Evolutionary conservation across 2,329 filamentous ascomycete species (phyloP).

Genomic region (Ophiostoma sp.): DNA sequence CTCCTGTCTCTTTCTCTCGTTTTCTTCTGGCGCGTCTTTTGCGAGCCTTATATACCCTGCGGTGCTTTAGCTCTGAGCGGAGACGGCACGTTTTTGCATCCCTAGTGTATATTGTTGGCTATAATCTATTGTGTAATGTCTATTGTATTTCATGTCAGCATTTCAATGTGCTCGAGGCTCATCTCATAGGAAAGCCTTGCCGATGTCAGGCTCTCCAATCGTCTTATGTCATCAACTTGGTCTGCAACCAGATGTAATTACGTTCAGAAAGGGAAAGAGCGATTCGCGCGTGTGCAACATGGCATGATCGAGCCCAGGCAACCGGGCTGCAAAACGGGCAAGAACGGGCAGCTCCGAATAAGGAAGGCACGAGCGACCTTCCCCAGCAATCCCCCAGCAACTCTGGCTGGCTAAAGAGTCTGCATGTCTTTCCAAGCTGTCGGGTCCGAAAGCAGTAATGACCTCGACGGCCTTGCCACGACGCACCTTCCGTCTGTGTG

Average conservation of each 20-base stretch:
- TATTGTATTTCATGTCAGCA: background rate
- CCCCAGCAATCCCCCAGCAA: conserved; percentile 9
- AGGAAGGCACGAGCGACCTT: background rate
- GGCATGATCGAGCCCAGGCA: background rate
- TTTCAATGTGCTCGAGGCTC: background rate
- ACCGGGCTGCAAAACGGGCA: background rate
- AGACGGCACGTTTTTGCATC: conserved; percentile 1
- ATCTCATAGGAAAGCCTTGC: no score
- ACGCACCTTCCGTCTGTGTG: conserved; percentile 4
- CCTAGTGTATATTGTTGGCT: background rate
- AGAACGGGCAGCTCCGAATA: background rate
- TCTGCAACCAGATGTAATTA: background rate
- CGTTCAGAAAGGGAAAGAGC: background rate
- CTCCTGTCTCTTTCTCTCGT: background rate
- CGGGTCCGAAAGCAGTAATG: background rate
- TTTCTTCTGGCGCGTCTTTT: background rate
- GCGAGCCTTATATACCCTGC: background rate
- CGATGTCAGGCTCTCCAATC: background rate
- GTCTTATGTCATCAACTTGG: background rate
- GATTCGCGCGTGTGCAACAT: background rate
- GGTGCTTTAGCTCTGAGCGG: background rate
- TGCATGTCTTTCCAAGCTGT: background rate
- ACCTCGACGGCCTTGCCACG: background rate
- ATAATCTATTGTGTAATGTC: background rate
- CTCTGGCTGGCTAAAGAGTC: background rate